Conservation (phyloP, 352 stramenopile genomes). For the Globisporangium orthogonon region DNA sequence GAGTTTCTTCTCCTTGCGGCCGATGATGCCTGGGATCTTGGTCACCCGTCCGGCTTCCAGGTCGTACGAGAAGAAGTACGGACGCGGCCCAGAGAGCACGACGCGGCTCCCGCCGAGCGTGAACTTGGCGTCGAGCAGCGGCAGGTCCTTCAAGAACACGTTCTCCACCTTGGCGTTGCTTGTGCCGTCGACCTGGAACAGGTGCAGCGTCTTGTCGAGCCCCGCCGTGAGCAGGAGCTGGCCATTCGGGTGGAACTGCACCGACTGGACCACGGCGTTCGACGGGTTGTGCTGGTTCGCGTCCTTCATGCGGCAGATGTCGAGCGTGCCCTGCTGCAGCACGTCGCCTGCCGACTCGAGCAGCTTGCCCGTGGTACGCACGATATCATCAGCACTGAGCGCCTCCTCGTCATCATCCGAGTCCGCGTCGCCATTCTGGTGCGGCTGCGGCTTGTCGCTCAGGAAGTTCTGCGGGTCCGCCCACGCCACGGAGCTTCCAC, state of each 20-base stretch:
- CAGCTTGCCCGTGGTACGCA: constrained; percentile 55
- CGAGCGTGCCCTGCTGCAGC: constrained; percentile 51
- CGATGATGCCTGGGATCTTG: constrained; percentile 87
- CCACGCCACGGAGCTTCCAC: constrained; percentile 43
- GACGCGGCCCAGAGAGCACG: constrained; percentile 88
- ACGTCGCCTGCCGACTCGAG: constrained; percentile 44
- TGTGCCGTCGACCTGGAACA: constrained; percentile 91
- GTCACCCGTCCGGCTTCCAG: constrained; percentile 88
- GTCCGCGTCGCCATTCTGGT: constrained; percentile 17
- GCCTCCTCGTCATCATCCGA: constrained; percentile 51
- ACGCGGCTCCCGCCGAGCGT: constrained; percentile 72
- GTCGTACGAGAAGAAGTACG: constrained; percentile 97
- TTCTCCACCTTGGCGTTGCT: constrained; percentile 87
- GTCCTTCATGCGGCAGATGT: constrained; percentile 84
- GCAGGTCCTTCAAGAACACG: constrained; percentile 88
- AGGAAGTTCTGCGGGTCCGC: constrained; percentile 71
- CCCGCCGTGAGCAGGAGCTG: constrained; percentile 87
- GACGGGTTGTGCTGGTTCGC: constrained; percentile 88
- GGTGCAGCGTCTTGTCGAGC: constrained; percentile 90
- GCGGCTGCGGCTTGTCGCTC: constrained; percentile 15
- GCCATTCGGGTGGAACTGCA: constrained; percentile 87
- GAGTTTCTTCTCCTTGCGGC: constrained; percentile 89
- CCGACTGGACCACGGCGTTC: constrained; percentile 78
- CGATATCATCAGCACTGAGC: constrained; percentile 27
- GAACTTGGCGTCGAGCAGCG: constrained; percentile 86